Percentiles rank a stretch among this genome's conserved stretches.
Conservation (phyloP, 1,284 basidiomycete genomes). For the Leccinum ambiguum region DNA sequence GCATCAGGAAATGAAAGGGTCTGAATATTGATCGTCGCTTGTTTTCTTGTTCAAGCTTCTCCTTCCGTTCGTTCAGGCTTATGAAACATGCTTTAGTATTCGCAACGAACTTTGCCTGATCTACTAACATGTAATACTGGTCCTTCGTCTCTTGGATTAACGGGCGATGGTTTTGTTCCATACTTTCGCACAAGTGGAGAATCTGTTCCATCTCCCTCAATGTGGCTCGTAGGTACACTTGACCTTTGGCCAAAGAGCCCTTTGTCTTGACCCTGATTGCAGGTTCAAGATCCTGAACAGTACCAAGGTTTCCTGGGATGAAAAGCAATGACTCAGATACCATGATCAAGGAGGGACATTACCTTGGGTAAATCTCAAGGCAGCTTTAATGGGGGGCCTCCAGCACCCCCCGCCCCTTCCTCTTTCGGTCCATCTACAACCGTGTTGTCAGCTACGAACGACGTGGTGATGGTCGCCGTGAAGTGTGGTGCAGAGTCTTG, state of each 20-base stretch:
- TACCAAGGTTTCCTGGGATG: too few relatives aligned
- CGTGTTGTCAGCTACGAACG: not conserved
- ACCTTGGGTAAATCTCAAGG: too few relatives aligned
- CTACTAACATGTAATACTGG: not conserved
- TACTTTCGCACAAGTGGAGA: not conserved
- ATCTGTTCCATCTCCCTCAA: slow-evolving; percentile 13
- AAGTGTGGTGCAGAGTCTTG: slow-evolving; percentile 7
- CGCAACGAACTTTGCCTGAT: fast-evolving
- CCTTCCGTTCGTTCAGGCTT: slow-evolving; percentile 8
- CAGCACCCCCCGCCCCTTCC: too few relatives aligned
- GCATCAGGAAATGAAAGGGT: not conserved
- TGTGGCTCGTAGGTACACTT: too few relatives aligned
- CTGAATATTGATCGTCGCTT: not conserved
- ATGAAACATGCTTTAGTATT: not conserved
- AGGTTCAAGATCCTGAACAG: too few relatives aligned
- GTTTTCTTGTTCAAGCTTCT: slow-evolving; percentile 7
- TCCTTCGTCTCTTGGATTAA: slow-evolving; percentile 11
- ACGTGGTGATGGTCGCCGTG: not conserved
- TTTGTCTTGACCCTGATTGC: too few relatives aligned
- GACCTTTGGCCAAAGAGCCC: too few relatives aligned
- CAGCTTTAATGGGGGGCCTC: too few relatives aligned
- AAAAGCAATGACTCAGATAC: too few relatives aligned
- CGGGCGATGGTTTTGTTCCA: not conserved
- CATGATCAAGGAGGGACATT: too few relatives aligned
- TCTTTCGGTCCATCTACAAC: not conserved